Conservation (phyloP, 2,329 filamentous ascomycete genomes). For the Pseudogymnoascus verrucosus region DNA sequence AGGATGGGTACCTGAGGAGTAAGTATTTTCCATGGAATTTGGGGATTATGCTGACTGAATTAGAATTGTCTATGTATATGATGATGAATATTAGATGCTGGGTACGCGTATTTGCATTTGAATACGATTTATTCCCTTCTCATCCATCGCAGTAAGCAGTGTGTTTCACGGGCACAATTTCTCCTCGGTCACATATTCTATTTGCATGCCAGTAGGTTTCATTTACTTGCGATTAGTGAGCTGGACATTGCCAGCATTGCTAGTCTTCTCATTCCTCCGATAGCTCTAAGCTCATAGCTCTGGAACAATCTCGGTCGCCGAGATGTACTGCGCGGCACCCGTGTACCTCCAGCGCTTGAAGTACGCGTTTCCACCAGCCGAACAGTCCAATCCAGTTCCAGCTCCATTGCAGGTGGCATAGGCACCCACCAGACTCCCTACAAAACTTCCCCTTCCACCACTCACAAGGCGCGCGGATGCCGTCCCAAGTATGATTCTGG, state of each 20-base stretch:
- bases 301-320: neutral
- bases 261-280: too few relatives aligned
- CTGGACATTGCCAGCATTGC: neutral
- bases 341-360: constrained; percentile 18
- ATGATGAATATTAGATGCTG: neutral
- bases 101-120: neutral
- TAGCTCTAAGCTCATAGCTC: neutral
- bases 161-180: neutral
- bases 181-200: neutral
- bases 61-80: neutral
- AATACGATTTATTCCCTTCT: neutral
- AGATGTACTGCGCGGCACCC: neutral
- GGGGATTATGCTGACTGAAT: neutral
- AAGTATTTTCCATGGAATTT: constrained; percentile 6
- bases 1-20: constrained; percentile 15
- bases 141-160: neutral
- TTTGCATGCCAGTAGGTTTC: neutral
- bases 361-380: constrained; percentile 25
- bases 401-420: constrained; percentile 33
- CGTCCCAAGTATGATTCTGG: neutral
- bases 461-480: neutral
- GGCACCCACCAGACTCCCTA: constrained; percentile 28
- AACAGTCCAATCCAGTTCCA: constrained; percentile 23
- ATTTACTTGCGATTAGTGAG: neutral
- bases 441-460: constrained; percentile 24